Base-by-base conservation (phyloP, 192 early-diverging fungal genomes). In the Geranomyces variabilis region DNA sequence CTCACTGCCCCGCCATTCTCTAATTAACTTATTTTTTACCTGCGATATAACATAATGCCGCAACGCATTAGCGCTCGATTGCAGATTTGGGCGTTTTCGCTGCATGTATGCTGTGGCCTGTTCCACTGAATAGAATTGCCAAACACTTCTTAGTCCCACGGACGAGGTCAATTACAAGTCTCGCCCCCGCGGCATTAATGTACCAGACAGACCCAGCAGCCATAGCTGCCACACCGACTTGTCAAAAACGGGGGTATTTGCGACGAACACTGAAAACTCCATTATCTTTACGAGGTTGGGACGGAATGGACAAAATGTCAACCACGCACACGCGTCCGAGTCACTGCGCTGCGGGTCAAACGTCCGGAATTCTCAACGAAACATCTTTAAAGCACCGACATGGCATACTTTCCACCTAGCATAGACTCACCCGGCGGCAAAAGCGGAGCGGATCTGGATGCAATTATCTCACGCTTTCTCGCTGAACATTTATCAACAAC, bases 161-260 rank as follows among this genome's bases (percentile, higher is more conserved):
- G 72, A 33, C 3, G n/a, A n/a, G n/a, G n/a, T n/a, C n/a, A n/a
- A n/a, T n/a, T n/a, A n/a, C n/a, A n/a, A n/a, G n/a, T n/a, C n/a
- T n/a, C n/a, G n/a, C n/a, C n/a, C n/a, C n/a, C n/a, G n/a, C n/a
- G n/a, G n/a, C n/a, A n/a, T n/a, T n/a, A n/a, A 66, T 72, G 58
- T 49, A 79, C 78, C 78, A 3, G 53, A 55, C 60, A 73, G 41
- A 19, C 76, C 76, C 61, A 69, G 55, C 48, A 77, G 67, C 70
- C 71, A 77, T 24, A 69, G 36, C 17, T 73, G 65, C 70, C 70
- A 77, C 8, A 74, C 7, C 19, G 65, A 26, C 41, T 63, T 71
- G 51, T 77, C 76, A 28, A 77, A 29, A 8, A 67, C 66, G 0
- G 69, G 21, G n/a, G 58, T 36, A 21, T 67, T 77, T 13, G 47